A percentile compares a stretch with the other conserved stretches of the same genome.
phyloP scores from a whole-genome alignment of 345 rosid species.

The Odontarrhena argentea region DNA sequence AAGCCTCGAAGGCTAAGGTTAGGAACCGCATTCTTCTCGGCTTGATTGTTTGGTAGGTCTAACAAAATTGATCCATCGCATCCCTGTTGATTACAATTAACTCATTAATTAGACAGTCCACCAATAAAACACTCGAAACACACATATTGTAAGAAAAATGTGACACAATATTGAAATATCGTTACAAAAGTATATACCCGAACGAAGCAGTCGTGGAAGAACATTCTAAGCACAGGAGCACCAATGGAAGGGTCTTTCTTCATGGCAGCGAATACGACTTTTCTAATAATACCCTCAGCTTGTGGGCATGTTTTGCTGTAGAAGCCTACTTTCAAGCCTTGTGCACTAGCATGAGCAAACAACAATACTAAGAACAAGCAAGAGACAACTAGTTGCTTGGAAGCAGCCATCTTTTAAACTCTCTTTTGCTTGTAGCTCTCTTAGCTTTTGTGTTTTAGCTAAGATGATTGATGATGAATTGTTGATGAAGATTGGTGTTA shows the following conservation, averaged over 20 bases:
- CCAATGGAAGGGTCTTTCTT: slow-evolving; percentile 39
- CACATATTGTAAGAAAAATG: neutral
- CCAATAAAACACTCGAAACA: too few species aligned
- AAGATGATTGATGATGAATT: slow-evolving; percentile 32
- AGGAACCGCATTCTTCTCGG: slow-evolving; percentile 58
- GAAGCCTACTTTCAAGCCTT: slow-evolving; percentile 44
- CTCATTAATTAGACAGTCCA: slow-evolving; percentile 8
- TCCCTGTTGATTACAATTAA: slow-evolving; percentile 47
- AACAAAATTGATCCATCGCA: slow-evolving; percentile 69
- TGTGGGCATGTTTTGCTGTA: slow-evolving; percentile 41
- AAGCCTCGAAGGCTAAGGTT: slow-evolving; percentile 55
- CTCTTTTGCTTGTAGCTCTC: slow-evolving; percentile 4
- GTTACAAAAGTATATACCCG: slow-evolving; percentile 44
- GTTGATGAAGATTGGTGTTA: slow-evolving; percentile 37
- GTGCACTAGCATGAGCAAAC: slow-evolving; percentile 31
- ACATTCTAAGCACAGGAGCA: slow-evolving; percentile 65
- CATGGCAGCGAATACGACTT: slow-evolving; percentile 43
- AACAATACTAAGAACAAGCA: slow-evolving; percentile 34
- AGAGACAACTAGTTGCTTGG: slow-evolving; percentile 25
- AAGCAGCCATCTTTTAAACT: slow-evolving; percentile 19
- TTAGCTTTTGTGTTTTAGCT: slow-evolving; percentile 19
- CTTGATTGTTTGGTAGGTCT: slow-evolving; percentile 44
- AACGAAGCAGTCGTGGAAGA: slow-evolving; percentile 68
- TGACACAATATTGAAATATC: neutral
- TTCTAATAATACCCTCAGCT: slow-evolving; percentile 48